Evolutionary conservation across 495 filamentous ascomycete genomes (phyloP), one percentile per base, ranked within the genome.

Genomic region (Podospora pseudocomata): DNA sequence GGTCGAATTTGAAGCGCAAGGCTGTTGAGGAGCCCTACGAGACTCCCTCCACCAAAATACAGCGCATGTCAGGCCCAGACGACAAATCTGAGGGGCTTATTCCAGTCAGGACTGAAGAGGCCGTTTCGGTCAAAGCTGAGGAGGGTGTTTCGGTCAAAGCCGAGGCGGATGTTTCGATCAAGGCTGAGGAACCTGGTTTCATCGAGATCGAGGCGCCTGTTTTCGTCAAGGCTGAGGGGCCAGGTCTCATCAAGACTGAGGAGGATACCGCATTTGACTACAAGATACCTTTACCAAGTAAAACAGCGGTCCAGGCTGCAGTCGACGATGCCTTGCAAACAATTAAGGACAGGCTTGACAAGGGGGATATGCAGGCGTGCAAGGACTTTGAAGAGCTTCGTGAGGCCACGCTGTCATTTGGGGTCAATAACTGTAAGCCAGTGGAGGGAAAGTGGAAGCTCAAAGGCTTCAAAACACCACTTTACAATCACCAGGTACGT

Each of bases 401-500:
- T 11, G 6, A 56, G 0, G 62, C 62, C 13, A 19, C 9, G 7
- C 5, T 16, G 18, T 65, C 67, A 9, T 65, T 68, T 56, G 67
- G 67, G n/a, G 0, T 23, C 4, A 30, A 28, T 11, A 54, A 15
- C 1, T 65, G 67, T 54, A 65, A 39, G 18, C 15, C 28, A 1
- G 30, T 54, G n/a, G 18, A 39, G 4, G 34, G 44, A 6, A 68
- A 68, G 64, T 72, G 64, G 64, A 13, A 57, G 18, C 28, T 72
- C 5, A 44, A 28, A 0, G 13, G 23, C 19, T 80, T 90, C 70
- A 77, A 79, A 5, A 76, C 78, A 1, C 65, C 78, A 2, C 71
- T 89, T 0, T 83, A 81, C 39, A 74, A 79, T 65, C 82, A 88
- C 67, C 39, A 49, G 39, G 39, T 49, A 13, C 15, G 39, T 49